phyloP scores from a whole-genome alignment of 257 asterid genomes.

The Rauvolfia tetraphylla region DNA sequence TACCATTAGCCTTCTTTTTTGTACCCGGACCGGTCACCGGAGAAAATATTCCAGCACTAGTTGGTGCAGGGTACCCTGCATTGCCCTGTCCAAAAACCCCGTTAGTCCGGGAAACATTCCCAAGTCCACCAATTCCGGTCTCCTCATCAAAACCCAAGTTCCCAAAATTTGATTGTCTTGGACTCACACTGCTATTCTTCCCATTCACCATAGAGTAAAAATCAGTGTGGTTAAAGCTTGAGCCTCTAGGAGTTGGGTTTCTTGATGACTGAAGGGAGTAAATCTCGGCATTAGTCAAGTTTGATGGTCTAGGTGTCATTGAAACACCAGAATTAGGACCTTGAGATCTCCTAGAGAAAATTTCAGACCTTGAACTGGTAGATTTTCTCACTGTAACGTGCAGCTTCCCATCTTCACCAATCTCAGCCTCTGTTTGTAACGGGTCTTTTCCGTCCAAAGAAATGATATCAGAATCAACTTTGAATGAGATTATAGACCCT shows the following conservation, averaged over 20 bases:
- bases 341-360: constrained; percentile 40
- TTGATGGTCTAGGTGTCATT: constrained; percentile 47
- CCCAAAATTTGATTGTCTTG: constrained; percentile 42
- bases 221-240: constrained; percentile 46
- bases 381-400: constrained; percentile 50
- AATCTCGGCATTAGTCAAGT: constrained; percentile 48
- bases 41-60: constrained; percentile 77
- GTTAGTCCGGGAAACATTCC: constrained; percentile 36
- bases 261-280: constrained; percentile 49
- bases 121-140: constrained; percentile 35
- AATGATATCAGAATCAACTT: constrained; percentile 42
- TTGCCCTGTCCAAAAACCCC: constrained; percentile 52
- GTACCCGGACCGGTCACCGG: constrained; percentile 58
- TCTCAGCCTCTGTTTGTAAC: constrained; percentile 42
- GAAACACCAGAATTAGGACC: constrained; percentile 42
- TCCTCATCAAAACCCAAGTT: constrained; percentile 43
- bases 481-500: constrained; percentile 42
- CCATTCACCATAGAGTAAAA: constrained; percentile 46
- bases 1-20: constrained; percentile 60
- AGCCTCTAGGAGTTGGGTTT: constrained; percentile 52
- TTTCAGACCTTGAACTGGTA: constrained; percentile 47
- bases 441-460: constrained; percentile 54
- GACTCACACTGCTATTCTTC: constrained; percentile 35
- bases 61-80: constrained; percentile 72
- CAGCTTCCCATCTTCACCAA: constrained; percentile 51